Percentiles rank a stretch among this genome's conserved stretches.
phyloP scores from a whole-genome alignment of 495 filamentous ascomycete species.

The Hypoxylon lienhwacheense region DNA sequence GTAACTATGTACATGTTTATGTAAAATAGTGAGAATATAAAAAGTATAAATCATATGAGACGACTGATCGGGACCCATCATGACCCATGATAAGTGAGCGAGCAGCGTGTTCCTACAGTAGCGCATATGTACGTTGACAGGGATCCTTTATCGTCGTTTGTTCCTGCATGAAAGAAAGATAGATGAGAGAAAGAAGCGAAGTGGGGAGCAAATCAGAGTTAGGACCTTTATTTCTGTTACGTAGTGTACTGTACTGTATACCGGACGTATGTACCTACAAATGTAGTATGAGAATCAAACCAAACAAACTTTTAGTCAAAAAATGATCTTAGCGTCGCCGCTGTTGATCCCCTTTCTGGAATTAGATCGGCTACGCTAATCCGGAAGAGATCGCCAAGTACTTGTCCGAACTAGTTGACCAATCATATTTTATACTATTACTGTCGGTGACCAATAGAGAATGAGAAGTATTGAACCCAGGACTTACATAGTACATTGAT shows the following conservation, averaged over 20 bases:
- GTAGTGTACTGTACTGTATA: too few species aligned
- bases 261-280: too few species aligned
- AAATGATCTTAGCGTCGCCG: slow-evolving; percentile 3
- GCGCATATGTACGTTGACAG: background rate
- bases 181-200: slow-evolving; percentile 5
- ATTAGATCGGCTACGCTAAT: slow-evolving; percentile 20
- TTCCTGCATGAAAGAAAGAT: slow-evolving; percentile 34
- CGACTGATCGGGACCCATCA: background rate
- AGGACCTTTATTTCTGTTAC: too few species aligned
- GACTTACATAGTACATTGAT: background rate
- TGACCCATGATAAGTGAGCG: slow-evolving; percentile 13
- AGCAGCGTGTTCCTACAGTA: slow-evolving; percentile 25
- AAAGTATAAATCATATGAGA: background rate
- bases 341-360: slow-evolving; percentile 15
- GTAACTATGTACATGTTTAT: too few species aligned
- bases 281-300: too few species aligned
- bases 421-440: slow-evolving; percentile 9
- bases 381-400: slow-evolving; percentile 1
- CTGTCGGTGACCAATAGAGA: slow-evolving; percentile 4
- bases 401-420: slow-evolving; percentile 1
- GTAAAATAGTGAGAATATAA: too few species aligned
- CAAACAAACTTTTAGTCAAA: too few species aligned
- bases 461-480: slow-evolving; percentile 13
- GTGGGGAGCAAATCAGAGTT: background rate
- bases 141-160: slow-evolving; percentile 16